Evolutionary conservation across 73 alveolate species (phyloP).

Genomic region (Symbiodinium pilosum): DNA sequence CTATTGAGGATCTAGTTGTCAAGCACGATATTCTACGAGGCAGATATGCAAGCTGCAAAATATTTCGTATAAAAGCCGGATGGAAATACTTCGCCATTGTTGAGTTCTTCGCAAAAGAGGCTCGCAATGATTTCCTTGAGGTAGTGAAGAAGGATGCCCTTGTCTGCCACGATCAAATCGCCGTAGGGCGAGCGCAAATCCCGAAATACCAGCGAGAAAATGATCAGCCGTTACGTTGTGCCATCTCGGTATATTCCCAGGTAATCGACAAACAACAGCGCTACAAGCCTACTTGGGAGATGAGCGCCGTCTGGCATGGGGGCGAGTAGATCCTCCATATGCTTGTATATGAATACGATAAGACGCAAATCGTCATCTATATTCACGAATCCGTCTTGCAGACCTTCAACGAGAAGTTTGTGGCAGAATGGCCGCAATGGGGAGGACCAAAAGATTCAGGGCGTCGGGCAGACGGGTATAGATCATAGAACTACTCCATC

Average conservation of each 20-base stretch:
- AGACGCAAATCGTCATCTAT: not conserved
- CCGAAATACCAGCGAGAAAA: constrained; percentile 18
- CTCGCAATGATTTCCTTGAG: no score
- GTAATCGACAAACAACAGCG: constrained; percentile 8
- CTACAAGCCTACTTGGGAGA: constrained; percentile 27
- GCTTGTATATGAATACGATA: not conserved
- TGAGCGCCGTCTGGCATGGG: constrained; percentile 17
- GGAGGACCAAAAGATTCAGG: no score
- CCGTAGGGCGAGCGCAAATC: constrained; percentile 20
- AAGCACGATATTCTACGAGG: no score
- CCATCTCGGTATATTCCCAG: not conserved
- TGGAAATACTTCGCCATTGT: not conserved
- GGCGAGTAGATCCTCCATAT: not conserved
- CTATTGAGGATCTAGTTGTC: no score
- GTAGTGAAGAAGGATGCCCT: not conserved
- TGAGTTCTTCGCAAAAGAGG: no score
- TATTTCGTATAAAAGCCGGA: not conserved
- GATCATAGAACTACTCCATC: no score
- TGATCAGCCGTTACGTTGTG: constrained; percentile 29
- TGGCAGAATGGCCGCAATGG: no score
- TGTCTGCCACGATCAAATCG: constrained; percentile 7
- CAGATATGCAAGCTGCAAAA: no score
- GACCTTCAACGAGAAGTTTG: no score
- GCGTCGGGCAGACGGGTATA: no score
- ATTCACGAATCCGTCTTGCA: no score